Conservation (phyloP, 2,329 filamentous ascomycete species). For the Nothopassalora personata region DNA sequence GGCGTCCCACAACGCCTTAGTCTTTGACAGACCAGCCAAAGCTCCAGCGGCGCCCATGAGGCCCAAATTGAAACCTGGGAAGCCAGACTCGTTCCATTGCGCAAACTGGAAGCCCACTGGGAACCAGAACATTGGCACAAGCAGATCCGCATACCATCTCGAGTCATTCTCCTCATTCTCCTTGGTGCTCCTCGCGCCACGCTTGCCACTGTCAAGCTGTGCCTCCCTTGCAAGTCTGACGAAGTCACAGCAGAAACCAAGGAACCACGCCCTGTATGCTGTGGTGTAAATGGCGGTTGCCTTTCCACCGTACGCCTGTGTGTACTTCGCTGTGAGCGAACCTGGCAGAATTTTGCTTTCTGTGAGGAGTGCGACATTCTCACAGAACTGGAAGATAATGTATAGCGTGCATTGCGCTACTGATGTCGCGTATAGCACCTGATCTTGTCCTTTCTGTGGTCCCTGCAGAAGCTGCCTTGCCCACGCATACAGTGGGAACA, state of each 20-base stretch:
- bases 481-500: constrained; percentile 43
- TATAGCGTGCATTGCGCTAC: constrained; percentile 40
- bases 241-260: constrained; percentile 41
- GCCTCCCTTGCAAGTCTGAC: constrained; percentile 39
- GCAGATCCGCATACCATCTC: constrained; percentile 41
- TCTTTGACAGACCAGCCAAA: constrained; percentile 36
- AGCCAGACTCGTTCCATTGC: constrained; percentile 31
- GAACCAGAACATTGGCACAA: constrained; percentile 41
- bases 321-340: constrained; percentile 33
- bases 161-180: constrained; percentile 31
- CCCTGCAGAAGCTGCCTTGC: constrained; percentile 38
- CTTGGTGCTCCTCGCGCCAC: constrained; percentile 23
- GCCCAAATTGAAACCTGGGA: constrained; percentile 43
- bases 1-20: constrained; percentile 31
- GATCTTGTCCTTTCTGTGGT: constrained; percentile 39
- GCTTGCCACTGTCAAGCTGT: constrained; percentile 36
- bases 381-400: constrained; percentile 40
- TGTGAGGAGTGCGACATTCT: constrained; percentile 41
- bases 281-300: constrained; percentile 38
- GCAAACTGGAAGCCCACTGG: constrained; percentile 42
- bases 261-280: constrained; percentile 41
- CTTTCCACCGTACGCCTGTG: constrained; percentile 26
- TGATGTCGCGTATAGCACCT: constrained; percentile 39
- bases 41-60: constrained; percentile 40
- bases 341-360: constrained; percentile 38